phyloP scores from a whole-genome alignment of 257 asterid genomes.

The Rhazya stricta region DNA sequence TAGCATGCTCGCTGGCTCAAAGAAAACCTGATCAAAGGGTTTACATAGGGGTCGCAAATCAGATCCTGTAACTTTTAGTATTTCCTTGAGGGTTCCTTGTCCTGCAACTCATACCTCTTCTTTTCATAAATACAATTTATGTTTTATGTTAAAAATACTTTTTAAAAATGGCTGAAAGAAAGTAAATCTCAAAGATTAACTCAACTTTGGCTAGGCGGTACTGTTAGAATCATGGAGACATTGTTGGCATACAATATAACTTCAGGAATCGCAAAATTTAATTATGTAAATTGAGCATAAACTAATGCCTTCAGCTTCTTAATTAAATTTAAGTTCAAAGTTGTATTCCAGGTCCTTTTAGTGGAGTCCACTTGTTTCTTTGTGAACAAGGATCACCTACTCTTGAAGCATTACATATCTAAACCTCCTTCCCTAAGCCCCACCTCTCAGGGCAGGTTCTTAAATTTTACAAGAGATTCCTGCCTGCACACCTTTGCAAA shows the following conservation, averaged over 20 bases:
- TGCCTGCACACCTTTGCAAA: background rate
- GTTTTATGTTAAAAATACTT: background rate
- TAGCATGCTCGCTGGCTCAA: background rate
- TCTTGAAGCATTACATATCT: background rate
- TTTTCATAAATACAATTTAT: background rate
- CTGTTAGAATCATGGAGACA: background rate
- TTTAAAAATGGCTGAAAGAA: background rate
- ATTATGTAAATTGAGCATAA: background rate
- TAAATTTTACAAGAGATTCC: background rate
- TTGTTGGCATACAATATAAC: background rate
- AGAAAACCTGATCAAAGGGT: background rate
- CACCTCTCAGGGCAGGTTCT: background rate
- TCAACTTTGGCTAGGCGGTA: background rate
- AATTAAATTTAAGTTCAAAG: background rate
- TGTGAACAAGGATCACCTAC: background rate
- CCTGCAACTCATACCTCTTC: background rate
- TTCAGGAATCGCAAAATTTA: background rate
- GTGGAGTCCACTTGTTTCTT: conserved; percentile 1
- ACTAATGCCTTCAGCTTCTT: background rate
- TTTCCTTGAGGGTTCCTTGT: background rate
- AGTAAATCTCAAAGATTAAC: background rate
- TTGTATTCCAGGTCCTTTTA: background rate
- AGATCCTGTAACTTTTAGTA: background rate
- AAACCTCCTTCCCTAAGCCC: background rate
- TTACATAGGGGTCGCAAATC: background rate